Percentiles rank a stretch among this genome's conserved stretches.
phyloP scores from a whole-genome alignment of 2,329 filamentous ascomycete species.

The Helminthosporium solani region DNA sequence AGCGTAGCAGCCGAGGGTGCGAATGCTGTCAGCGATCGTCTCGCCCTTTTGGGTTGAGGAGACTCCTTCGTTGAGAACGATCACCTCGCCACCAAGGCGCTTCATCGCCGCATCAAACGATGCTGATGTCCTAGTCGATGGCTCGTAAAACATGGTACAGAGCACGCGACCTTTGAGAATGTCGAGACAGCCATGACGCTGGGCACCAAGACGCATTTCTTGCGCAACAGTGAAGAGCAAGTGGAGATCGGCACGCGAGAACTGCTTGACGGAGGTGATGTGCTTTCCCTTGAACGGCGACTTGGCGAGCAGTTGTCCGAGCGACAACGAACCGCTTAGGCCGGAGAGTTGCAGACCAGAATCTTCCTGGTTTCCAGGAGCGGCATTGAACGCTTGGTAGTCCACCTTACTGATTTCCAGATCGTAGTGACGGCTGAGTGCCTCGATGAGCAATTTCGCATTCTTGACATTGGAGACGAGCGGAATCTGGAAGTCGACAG shows the following conservation, averaged over 20 bases:
- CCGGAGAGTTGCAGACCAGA: constrained; percentile 43
- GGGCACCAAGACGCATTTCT: constrained; percentile 94
- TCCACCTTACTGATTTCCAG: constrained; percentile 81
- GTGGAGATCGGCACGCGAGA: constrained; percentile 83
- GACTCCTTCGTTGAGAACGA: constrained; percentile 76
- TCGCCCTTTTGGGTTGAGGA: constrained; percentile 96
- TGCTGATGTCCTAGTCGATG: constrained; percentile 89
- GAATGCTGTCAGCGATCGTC: constrained; percentile 86
- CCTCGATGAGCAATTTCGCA: constrained; percentile 94
- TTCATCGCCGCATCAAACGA: constrained; percentile 99
- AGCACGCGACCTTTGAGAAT: constrained; percentile 83
- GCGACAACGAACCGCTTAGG: constrained; percentile 57
- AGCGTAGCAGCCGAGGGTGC: constrained; percentile 89
- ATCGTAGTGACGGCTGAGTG: constrained; percentile 84
- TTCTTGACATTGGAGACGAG: constrained; percentile 99
- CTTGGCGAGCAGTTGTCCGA: constrained; percentile 71
- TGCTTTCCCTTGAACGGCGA: constrained; percentile 89
- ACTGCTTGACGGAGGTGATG: constrained; percentile 88
- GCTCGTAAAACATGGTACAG: constrained; percentile 95
- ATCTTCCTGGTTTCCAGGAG: constrained; percentile 36
- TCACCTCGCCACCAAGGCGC: constrained; percentile 83
- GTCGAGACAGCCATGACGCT: constrained; percentile 86
- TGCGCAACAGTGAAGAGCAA: constrained; percentile 93
- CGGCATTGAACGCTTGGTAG: constrained; percentile 74
- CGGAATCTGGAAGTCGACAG: constrained; percentile 95